phyloP scores from a whole-genome alignment of 345 rosid species.

The Salix caprea region DNA sequence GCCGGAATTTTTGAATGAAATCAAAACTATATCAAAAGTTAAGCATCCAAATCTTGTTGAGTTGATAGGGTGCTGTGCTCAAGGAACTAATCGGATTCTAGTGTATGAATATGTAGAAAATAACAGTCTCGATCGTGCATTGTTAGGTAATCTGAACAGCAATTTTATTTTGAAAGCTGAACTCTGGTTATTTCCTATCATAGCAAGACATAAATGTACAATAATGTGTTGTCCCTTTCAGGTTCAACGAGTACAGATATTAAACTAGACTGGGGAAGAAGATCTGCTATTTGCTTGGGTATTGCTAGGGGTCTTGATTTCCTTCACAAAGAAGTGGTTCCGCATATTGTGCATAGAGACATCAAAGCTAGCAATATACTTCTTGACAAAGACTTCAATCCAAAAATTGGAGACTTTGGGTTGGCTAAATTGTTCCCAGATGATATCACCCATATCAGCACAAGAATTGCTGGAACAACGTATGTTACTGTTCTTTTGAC shows the following conservation, averaged over 20 bases:
- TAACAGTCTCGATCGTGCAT: constrained; percentile 65
- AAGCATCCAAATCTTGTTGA: constrained; percentile 87
- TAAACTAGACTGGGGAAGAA: constrained; percentile 61
- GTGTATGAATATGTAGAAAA: constrained; percentile 87
- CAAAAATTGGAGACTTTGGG: constrained; percentile 96
- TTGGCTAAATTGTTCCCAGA: constrained; percentile 97
- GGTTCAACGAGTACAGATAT: constrained; percentile 45
- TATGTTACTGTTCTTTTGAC: constrained; percentile 24
- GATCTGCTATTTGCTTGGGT: constrained; percentile 81
- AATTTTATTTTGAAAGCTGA: not conserved
- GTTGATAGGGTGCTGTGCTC: constrained; percentile 74
- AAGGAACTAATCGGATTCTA: constrained; percentile 58
- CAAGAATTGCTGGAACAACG: constrained; percentile 95
- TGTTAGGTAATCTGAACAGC: constrained; percentile 42
- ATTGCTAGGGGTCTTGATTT: constrained; percentile 76
- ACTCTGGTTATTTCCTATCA: not conserved
- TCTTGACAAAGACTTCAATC: constrained; percentile 66
- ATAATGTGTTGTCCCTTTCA: constrained; percentile 11
- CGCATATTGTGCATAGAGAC: constrained; percentile 89
- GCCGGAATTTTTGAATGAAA: constrained; percentile 75
- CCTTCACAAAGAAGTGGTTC: constrained; percentile 82
- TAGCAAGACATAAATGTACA: not conserved
- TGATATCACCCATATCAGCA: constrained; percentile 86
- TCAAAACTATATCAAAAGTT: constrained; percentile 58
- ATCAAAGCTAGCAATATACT: constrained; percentile 94